Percentiles rank a stretch among this genome's conserved stretches.
phyloP scores from a whole-genome alignment of 495 filamentous ascomycete species.

The Trichoderma parareesei region DNA sequence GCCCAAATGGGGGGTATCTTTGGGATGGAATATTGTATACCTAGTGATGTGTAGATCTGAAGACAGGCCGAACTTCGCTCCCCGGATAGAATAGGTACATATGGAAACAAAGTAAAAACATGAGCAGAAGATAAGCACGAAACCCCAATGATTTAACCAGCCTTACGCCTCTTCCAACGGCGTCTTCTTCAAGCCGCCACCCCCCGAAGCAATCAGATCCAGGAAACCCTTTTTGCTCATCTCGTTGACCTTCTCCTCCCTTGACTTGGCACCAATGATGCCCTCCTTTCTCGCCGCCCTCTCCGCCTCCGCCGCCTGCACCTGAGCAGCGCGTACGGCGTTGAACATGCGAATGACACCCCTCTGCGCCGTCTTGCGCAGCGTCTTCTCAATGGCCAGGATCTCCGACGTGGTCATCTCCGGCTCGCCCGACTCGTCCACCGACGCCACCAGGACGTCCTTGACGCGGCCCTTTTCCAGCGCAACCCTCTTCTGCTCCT shows the following conservation, averaged over 20 bases:
- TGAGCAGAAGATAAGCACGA: neutral
- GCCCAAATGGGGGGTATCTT: slow-evolving; percentile 1
- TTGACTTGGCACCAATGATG: slow-evolving; percentile 61
- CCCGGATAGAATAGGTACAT: slow-evolving; percentile 10
- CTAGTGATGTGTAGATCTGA: slow-evolving; percentile 1
- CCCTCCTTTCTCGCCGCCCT: slow-evolving; percentile 59
- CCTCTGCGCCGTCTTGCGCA: slow-evolving; percentile 80
- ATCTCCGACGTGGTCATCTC: slow-evolving; percentile 47
- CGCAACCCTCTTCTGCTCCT: slow-evolving; percentile 71
- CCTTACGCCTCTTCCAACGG: slow-evolving; percentile 41
- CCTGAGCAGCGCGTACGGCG: slow-evolving; percentile 85
- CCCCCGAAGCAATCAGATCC: slow-evolving; percentile 71
- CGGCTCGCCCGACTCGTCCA: slow-evolving; percentile 34
- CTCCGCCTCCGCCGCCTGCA: slow-evolving; percentile 69
- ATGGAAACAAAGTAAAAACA: neutral
- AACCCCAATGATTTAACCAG: neutral
- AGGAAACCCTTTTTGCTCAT: slow-evolving; percentile 96
- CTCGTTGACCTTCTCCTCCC: slow-evolving; percentile 79
- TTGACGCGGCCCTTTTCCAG: slow-evolving; percentile 80
- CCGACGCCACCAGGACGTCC: slow-evolving; percentile 58
- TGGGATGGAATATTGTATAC: slow-evolving; percentile 4
- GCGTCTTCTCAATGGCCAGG: slow-evolving; percentile 67
- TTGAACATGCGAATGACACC: slow-evolving; percentile 95
- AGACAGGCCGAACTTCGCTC: slow-evolving; percentile 8
- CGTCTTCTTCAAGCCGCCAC: slow-evolving; percentile 43